Base-by-base conservation (phyloP, 2,329 filamentous ascomycete genomes). In the Cladosporium velox region DNA sequence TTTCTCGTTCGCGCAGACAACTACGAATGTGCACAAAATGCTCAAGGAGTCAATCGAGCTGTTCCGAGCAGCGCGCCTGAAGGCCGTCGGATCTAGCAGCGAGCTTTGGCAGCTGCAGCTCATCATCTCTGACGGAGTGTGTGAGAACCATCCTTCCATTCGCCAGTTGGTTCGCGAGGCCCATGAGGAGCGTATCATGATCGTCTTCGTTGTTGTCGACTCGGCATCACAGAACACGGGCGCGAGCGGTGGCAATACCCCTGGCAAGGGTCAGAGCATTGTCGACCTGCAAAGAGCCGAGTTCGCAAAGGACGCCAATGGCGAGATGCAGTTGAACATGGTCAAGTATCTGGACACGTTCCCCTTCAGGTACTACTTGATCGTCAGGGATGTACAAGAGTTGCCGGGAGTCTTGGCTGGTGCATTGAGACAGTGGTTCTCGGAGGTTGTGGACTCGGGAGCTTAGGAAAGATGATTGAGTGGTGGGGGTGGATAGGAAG, bases 171-270 rank as follows among this genome's bases (percentile, higher is more conserved):
- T 99, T 12, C 86, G 95, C 11, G 90, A 94, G 78, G 94, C 95
- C 0, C 88, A 93, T 74, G 93, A 97, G 78, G 92, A 97, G 79
- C 86, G 93, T 18, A 96, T 99, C 76, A 97, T 99, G 92, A 89
- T 98, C 69, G 94, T 99, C 6, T 99, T 99, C 77, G 92, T 99
- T 72, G 91, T 99, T 73, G 92, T 99, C 75, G 95, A 99, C 81
- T 84, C 87, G 54, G 75, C 76, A 4, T 68, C 68, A 30, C 64
- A 66, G 41, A 67, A 68, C 32, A 55, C 70, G 32, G 55, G 65
- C 12, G 68, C 66, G 28, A 32, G 6, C 11, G 62, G 66, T 3
- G 66, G 67, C 58, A 66, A 61, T 14, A 64, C 78, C 77, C 71
- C 67, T 14, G 72, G 72, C 75, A 83, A 83, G 69, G 82, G 83